Conservation (phyloP, 2,329 filamentous ascomycete genomes). For the Aureobasidium namibiae region DNA sequence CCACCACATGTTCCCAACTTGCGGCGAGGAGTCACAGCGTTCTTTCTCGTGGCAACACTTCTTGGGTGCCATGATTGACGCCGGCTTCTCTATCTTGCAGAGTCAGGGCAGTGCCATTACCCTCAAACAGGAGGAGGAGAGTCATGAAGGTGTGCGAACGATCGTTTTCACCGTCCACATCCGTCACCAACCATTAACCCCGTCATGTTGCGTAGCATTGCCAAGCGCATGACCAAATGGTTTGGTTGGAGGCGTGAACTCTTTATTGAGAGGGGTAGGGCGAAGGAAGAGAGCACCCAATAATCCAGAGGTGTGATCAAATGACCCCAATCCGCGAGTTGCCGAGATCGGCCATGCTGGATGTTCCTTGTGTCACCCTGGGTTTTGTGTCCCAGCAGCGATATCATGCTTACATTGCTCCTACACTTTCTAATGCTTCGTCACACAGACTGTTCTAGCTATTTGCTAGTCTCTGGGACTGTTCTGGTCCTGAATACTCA, state of each 20-base stretch:
- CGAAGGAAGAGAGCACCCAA: background rate
- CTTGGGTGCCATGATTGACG: slow-evolving; percentile 15
- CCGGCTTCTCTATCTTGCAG: slow-evolving; percentile 15
- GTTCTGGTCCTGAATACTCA: background rate
- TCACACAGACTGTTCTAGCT: background rate
- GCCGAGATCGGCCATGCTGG: background rate
- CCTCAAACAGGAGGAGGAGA: slow-evolving; percentile 9
- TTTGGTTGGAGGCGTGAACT: slow-evolving; percentile 22
- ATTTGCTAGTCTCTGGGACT: too few relatives aligned
- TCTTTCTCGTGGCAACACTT: slow-evolving; percentile 15
- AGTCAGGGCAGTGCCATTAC: slow-evolving; percentile 16
- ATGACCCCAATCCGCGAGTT: background rate
- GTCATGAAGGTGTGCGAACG: background rate
- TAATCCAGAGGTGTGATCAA: background rate
- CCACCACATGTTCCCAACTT: background rate
- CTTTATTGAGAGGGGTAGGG: slow-evolving; percentile 16
- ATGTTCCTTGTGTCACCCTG: background rate
- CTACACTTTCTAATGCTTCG: background rate
- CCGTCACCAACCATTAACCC: slow-evolving; percentile 22
- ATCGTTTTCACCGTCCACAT: slow-evolving; percentile 24
- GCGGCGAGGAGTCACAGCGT: background rate
- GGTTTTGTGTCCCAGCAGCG: background rate
- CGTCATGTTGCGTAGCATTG: slow-evolving; percentile 23
- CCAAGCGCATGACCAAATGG: slow-evolving; percentile 23
- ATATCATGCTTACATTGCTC: background rate